Evolutionary conservation across 208 protist species (phyloP).

Genomic region (Angomonas ambiguus): DNA sequence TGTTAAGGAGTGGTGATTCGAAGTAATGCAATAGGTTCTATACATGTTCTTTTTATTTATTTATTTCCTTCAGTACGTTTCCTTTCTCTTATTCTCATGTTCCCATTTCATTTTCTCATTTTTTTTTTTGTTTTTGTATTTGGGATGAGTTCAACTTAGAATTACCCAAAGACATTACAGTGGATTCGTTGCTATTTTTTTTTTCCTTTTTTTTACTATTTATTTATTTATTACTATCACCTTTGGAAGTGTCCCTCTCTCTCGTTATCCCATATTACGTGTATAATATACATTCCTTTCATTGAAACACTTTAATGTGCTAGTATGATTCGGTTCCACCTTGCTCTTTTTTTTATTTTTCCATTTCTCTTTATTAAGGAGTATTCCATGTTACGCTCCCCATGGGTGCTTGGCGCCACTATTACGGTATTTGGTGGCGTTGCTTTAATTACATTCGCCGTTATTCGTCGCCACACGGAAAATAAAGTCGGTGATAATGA

Average conservation of each 20-base stretch:
- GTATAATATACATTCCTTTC: neutral
- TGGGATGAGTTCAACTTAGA: neutral
- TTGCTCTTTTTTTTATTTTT: neutral
- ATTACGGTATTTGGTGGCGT: neutral
- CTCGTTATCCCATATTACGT: no score
- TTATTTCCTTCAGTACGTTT: neutral
- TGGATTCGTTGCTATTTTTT: neutral
- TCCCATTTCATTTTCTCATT: constrained; percentile 1
- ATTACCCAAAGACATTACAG: neutral
- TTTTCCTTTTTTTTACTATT: neutral
- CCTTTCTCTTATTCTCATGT: neutral
- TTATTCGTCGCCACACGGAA: neutral
- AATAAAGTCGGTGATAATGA: neutral
- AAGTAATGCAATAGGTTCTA: no score
- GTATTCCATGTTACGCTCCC: neutral
- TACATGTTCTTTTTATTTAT: no score
- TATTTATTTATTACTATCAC: no score
- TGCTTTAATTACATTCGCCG: neutral
- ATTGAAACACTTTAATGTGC: no score
- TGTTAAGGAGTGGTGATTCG: neutral
- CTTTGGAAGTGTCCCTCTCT: no score
- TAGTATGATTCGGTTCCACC: no score
- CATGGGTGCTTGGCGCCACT: neutral
- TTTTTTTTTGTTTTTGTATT: neutral
- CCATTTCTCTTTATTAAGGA: neutral